These are phyloP conservation scores for Kalaharituber pfeilii DNA, from an alignment of 2,329 filamentous ascomycete species.

Conservation along the genomic window DNA sequence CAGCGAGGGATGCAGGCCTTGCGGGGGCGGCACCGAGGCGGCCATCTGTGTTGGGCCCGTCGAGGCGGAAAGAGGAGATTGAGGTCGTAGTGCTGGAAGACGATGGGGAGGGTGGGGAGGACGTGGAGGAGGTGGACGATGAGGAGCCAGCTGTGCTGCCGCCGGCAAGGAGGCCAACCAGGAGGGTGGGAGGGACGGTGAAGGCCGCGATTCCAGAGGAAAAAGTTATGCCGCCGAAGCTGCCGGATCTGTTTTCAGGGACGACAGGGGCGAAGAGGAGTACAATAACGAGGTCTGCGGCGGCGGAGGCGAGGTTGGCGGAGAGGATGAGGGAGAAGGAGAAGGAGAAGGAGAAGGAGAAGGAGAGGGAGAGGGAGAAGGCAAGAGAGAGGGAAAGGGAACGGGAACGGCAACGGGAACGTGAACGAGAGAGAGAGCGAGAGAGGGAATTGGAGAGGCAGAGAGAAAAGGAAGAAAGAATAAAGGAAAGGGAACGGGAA, in stretches of 20 bases:
- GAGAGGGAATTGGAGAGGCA: conserved; percentile 3
- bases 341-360: background rate
- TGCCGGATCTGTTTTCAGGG: conserved; percentile 6
- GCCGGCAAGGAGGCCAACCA: background rate
- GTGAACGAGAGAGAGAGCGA: conserved; percentile 7
- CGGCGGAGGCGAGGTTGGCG: conserved; percentile 12
- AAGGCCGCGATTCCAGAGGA: background rate
- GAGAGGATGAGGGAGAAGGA: background rate
- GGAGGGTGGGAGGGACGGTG: background rate
- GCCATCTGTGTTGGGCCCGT: background rate
- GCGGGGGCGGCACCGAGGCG: background rate
- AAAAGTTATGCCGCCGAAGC: background rate
- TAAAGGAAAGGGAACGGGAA: background rate
- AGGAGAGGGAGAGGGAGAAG: background rate
- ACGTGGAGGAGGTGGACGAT: background rate
- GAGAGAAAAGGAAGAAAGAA: conserved; percentile 3
- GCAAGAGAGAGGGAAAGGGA: background rate
- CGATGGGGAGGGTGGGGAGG: background rate
- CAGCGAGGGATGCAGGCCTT: background rate
- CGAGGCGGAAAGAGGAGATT: background rate
- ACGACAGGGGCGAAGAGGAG: too few relatives aligned
- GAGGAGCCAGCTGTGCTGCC: background rate
- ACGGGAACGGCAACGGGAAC: background rate
- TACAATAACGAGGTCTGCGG: conserved; percentile 9
- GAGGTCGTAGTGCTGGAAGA: background rate